Evolutionary conservation across 768 basidiomycete species (phyloP), one percentile per base, ranked within the genome.

Genomic region (Baorangia bicolor): DNA sequence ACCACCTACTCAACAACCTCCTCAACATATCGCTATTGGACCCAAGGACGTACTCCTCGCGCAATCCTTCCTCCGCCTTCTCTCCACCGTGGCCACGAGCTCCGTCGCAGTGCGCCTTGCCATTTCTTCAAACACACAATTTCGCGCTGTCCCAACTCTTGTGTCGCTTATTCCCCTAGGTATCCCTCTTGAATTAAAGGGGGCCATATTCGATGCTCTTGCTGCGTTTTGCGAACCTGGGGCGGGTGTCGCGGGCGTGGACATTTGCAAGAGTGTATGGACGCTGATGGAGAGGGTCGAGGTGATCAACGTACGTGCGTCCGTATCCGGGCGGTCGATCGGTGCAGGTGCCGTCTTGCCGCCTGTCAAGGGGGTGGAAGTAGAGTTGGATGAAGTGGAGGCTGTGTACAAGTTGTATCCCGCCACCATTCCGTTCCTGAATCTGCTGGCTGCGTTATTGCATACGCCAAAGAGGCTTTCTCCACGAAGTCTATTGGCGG

Each of bases 181-280:
- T 12, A 80, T 94, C n/a, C 91, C 93, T 1, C 77, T 95, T n/a
- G 92, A 95, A 63, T 78, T 96, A 47, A 96, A 96, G 61, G 94
- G 92, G 6, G 84, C 89, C 0, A 74, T 94, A 4, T 90, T 94
- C 59, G 84, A 90, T 39, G 83, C 91, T 0, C 75, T 95, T 9
- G 81, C 89, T 7, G 85, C 92, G 2, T 95, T 96, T 73, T 90
- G 91, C 57, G 80, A 84, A 50, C 87, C 92, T 8, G 92, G 90
- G 10, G 91, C 87, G 0, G 88, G 90, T 2, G 64, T 71, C 12
- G 74, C 81, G 0, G 92, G 90, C 7, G 82, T 88, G 13, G 91
- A 94, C 64, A 83, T 94, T 37, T 92, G 91, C 69, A 85, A 84
- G 66, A 82, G 83, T 5, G 85, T 94, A 0, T 95, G 93, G 94